Conservation (phyloP, 805 yeast species). For the Candida parachauliodes region DNA sequence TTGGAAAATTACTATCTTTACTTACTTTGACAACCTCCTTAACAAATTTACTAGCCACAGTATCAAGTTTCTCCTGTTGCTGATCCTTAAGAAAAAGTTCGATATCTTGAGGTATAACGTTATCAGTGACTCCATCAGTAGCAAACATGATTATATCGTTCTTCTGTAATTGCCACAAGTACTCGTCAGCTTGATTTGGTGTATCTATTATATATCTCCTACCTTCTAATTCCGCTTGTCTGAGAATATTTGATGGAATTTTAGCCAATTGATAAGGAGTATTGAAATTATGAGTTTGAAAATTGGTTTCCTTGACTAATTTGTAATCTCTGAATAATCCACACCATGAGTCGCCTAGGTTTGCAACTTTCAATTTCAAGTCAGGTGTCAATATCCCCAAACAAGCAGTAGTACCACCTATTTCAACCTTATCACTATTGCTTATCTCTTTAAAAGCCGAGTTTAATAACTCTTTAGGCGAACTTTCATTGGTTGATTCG, state of each 20-base stretch:
- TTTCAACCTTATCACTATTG: slow-evolving; percentile 59
- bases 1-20: slow-evolving; percentile 67
- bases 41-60: slow-evolving; percentile 56
- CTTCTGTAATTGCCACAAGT: slow-evolving; percentile 58
- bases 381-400: slow-evolving; percentile 64
- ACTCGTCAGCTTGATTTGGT: slow-evolving; percentile 67
- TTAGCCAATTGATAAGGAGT: slow-evolving; percentile 90
- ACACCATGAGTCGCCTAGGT: slow-evolving; percentile 94
- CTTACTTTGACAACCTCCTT: slow-evolving; percentile 64
- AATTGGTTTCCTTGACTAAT: slow-evolving; percentile 61
- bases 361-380: slow-evolving; percentile 62
- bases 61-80: slow-evolving; percentile 30
- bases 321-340: slow-evolving; percentile 70
- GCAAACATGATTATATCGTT: slow-evolving; percentile 82
- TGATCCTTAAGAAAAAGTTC: slow-evolving; percentile 62
- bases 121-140: slow-evolving; percentile 93
- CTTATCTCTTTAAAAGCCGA: slow-evolving; percentile 54
- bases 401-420: slow-evolving; percentile 94
- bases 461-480: slow-evolving; percentile 49
- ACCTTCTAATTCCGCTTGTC: slow-evolving; percentile 51
- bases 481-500: slow-evolving; percentile 10
- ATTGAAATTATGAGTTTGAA: slow-evolving; percentile 84
- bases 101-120: slow-evolving; percentile 69
- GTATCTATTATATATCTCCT: slow-evolving; percentile 65
- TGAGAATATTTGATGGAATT: slow-evolving; percentile 61